Evolutionary conservation across 2,329 filamentous ascomycete genomes (phyloP).

Genomic region (Trichoderma koningiopsis): DNA sequence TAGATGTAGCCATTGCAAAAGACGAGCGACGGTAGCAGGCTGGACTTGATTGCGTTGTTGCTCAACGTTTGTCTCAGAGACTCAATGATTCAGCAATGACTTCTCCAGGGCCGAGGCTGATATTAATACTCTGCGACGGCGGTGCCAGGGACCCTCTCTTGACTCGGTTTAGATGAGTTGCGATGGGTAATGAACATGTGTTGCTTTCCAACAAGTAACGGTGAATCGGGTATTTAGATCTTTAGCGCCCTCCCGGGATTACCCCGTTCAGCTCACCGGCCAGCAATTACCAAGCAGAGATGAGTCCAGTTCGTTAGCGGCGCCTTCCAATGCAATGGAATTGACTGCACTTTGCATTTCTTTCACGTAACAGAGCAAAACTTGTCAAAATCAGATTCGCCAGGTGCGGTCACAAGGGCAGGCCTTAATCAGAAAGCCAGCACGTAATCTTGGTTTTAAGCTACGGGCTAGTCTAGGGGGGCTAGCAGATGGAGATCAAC

Average conservation of each 20-base stretch:
- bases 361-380: not conserved
- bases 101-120: not conserved
- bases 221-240: slow-evolving; percentile 2
- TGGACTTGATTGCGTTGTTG: not conserved
- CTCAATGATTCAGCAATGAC: not conserved
- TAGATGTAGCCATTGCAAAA: slow-evolving; percentile 11
- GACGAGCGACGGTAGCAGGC: not conserved
- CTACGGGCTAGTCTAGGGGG: not conserved
- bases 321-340: not conserved
- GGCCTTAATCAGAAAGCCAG: not conserved
- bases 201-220: slow-evolving; percentile 1
- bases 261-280: slow-evolving; percentile 12
- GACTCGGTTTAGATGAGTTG: not conserved
- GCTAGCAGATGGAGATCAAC: slow-evolving; percentile 2
- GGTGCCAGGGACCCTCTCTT: not conserved
- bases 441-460: not conserved
- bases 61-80: not conserved
- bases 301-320: not conserved
- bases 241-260: not conserved
- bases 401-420: slow-evolving; percentile 10
- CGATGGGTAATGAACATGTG: not conserved
- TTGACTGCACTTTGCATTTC: not conserved
- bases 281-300: slow-evolving; percentile 14
- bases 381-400: slow-evolving; percentile 15
- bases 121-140: not conserved